Conservation (phyloP, 495 filamentous ascomycete species). For the Daldinia decipiens region DNA sequence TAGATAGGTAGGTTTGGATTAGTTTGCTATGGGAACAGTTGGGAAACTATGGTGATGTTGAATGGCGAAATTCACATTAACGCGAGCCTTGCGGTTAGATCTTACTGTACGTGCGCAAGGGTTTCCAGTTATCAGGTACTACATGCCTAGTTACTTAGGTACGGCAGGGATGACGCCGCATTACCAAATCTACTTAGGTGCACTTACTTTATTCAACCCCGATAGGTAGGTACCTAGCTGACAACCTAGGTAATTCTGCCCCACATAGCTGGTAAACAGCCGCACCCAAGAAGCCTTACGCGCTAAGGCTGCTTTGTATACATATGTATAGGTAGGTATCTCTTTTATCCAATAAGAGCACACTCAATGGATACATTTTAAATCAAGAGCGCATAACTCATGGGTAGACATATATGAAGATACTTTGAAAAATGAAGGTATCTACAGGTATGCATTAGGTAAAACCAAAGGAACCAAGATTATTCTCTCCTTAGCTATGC, state of each 20-base stretch:
- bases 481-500: background rate
- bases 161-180: slow-evolving; percentile 36
- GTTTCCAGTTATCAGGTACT: background rate
- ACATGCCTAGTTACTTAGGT: no score
- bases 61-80: slow-evolving; percentile 30
- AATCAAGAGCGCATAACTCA: background rate
- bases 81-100: slow-evolving; percentile 21
- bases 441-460: no score
- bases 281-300: background rate
- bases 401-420: background rate
- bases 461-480: background rate
- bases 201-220: slow-evolving; percentile 3
- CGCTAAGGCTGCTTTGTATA: background rate
- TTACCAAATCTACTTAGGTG: slow-evolving; percentile 5
- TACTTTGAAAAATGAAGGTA: no score
- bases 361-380: background rate
- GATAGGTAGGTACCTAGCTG: no score
- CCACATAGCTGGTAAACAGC: slow-evolving; percentile 1
- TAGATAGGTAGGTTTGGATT: background rate
- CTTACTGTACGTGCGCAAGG: slow-evolving; percentile 17
- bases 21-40: background rate
- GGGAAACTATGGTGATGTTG: background rate
- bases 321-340: no score
- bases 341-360: background rate
- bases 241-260: background rate